Percentiles rank a stretch among this genome's conserved stretches.
Evolutionary conservation across 2,329 filamentous ascomycete genomes (phyloP).

Genomic region (Dendryphion nanum): DNA sequence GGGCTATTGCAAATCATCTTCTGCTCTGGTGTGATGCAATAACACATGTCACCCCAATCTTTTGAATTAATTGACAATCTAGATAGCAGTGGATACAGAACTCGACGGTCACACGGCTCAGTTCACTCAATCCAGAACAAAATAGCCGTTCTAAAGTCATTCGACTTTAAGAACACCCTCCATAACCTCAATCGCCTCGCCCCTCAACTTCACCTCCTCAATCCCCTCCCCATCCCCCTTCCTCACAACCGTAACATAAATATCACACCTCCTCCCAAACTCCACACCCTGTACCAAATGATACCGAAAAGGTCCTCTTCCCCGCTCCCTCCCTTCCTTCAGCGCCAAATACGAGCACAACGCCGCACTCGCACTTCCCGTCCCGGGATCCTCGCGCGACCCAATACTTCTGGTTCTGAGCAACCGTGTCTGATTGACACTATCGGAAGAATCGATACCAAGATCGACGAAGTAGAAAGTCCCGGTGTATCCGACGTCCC

Average conservation of each 20-base stretch:
- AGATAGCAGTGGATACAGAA: too few species aligned
- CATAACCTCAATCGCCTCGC: conserved; percentile 42
- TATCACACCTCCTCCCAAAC: conserved; percentile 49
- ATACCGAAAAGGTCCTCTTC: conserved; percentile 26
- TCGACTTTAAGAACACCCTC: conserved; percentile 10
- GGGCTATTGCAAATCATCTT: too few species aligned
- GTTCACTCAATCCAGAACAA: too few species aligned
- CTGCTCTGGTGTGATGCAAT: too few species aligned
- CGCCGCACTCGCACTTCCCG: conserved; percentile 48
- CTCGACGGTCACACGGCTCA: too few species aligned
- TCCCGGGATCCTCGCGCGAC: conserved; percentile 48
- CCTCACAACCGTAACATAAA: conserved; percentile 45
- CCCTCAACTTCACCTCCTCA: conserved; percentile 41
- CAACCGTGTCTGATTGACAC: conserved; percentile 8
- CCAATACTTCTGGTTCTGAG: conserved; percentile 61
- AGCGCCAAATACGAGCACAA: conserved; percentile 41
- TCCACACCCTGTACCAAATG: conserved; percentile 49
- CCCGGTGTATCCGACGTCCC: conserved; percentile 54
- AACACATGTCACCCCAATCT: too few species aligned
- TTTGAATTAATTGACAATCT: too few species aligned
- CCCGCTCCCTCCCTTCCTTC: conserved; percentile 31
- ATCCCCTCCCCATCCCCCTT: conserved; percentile 32
- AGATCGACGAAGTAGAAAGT: conserved; percentile 57
- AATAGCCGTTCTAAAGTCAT: too few species aligned
- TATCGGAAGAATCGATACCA: conserved; percentile 24